Conservation (phyloP, 306 rosid genomes). For the Castanospermum australe region DNA sequence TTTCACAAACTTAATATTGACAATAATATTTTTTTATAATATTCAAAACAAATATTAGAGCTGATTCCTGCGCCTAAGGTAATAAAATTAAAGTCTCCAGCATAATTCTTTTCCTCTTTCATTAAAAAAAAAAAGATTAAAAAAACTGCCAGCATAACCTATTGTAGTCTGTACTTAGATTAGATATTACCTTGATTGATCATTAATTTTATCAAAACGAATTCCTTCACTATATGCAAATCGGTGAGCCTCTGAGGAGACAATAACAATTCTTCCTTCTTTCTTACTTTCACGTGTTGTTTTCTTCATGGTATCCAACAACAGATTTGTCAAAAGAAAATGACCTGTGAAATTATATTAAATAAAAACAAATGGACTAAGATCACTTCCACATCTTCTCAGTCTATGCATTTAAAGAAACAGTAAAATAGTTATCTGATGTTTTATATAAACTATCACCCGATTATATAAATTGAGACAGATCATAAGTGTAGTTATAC, state of each 20-base stretch:
- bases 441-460: not conserved
- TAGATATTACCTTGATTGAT: conserved; percentile 56
- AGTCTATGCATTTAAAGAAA: conserved; percentile 5
- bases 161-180: not conserved
- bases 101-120: not conserved
- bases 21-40: not conserved
- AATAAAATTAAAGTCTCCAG: conserved; percentile 9
- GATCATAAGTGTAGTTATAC: not conserved
- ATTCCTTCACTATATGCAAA: conserved; percentile 72
- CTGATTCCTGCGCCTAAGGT: not conserved
- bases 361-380: conserved; percentile 8
- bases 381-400: not conserved
- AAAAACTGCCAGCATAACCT: conserved; percentile 3
- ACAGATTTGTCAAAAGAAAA: conserved; percentile 82
- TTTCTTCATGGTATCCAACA: conserved; percentile 85
- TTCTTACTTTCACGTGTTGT: conserved; percentile 54
- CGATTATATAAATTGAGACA: not conserved
- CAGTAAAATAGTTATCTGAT: not conserved
- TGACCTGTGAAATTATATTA: conserved; percentile 59
- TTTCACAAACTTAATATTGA: not conserved
- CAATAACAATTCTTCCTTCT: conserved; percentile 85
- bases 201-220: conserved; percentile 65
- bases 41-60: not conserved
- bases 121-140: not conserved
- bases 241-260: conserved; percentile 78